Base-by-base conservation (phyloP, 1,139 yeast species). In the Hansenula sp. region DNA sequence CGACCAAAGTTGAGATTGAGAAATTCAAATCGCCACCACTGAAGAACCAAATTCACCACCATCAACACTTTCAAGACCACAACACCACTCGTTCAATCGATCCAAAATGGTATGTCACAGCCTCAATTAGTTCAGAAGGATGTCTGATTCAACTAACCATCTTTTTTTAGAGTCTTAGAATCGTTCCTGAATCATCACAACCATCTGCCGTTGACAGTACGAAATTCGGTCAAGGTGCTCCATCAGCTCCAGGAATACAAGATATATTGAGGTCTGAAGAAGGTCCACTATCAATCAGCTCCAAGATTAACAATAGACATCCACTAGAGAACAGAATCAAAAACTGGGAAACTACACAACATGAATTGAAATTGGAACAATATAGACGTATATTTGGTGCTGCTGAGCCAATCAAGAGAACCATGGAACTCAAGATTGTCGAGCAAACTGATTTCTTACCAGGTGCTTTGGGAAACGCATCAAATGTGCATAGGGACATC, bases 331-430 rank as follows among this genome's bases (percentile, higher is more conserved):
- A 75, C 12, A 77, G 96, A 52, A 64, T 92, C 34, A 64, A 67
- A 42, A 73, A 79, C 54, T 92, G 97, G 97, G 94, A 89, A 24
- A 71, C 72, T 42, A 82, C 85, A 10, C 92, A 87, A 57, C 73
- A 73, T 37, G 79, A 79, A 32, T 69, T 84, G 50, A 79, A 80
- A 55, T 59, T 89, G 69, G 95, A 89, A 59, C 79, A 79, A 42
- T 82, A 85, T 63, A 77, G 95, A 58, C 77, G 95, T 49, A 67
- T 87, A 21, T 89, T 84, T 62, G 97, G 97, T 24, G 82, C 94
- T 32, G 96, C 94, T 14, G 97, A 85, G 55, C 95, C 96, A 12
- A 79, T 90, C 50, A 81, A 87, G 59, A 77, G 96, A 59, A 77
- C 84, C 27, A 85, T 90, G 86, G 96, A 90, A 51, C 66, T 86